Percentiles rank a stretch among this genome's conserved stretches.
Conservation (phyloP, 2,329 filamentous ascomycete genomes). For the Magnaporthiopsis poae region DNA sequence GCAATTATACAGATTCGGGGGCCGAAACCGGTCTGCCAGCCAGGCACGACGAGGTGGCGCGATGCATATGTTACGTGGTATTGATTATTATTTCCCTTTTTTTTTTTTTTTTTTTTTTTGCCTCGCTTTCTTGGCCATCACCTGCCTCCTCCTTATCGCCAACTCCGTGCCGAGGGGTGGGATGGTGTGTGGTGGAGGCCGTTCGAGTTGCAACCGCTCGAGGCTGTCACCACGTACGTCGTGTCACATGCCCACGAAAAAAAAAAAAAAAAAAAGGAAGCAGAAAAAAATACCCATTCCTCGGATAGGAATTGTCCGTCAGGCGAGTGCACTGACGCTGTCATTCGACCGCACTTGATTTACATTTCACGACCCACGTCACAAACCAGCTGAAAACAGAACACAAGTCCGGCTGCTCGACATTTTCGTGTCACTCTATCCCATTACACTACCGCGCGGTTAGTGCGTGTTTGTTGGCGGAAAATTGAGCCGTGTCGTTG, state of each 20-base stretch:
- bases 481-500: no score
- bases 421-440: background rate
- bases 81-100: no score
- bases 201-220: background rate
- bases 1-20: background rate
- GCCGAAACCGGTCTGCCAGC: background rate
- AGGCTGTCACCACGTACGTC: no score
- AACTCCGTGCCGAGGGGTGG: background rate
- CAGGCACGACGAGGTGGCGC: background rate
- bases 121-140: no score
- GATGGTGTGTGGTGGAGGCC: no score
- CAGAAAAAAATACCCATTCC: no score
- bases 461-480: no score
- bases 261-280: no score
- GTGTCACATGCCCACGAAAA: no score
- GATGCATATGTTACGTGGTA: background rate
- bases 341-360: background rate
- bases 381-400: background rate
- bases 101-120: background rate
- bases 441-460: no score
- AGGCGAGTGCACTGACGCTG: no score
- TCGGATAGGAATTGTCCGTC: background rate
- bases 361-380: background rate
- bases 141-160: background rate
- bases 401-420: background rate